Conservation (phyloP, 176 grass and related monocot species). For the Bolboschoenus planiculmis region DNA sequence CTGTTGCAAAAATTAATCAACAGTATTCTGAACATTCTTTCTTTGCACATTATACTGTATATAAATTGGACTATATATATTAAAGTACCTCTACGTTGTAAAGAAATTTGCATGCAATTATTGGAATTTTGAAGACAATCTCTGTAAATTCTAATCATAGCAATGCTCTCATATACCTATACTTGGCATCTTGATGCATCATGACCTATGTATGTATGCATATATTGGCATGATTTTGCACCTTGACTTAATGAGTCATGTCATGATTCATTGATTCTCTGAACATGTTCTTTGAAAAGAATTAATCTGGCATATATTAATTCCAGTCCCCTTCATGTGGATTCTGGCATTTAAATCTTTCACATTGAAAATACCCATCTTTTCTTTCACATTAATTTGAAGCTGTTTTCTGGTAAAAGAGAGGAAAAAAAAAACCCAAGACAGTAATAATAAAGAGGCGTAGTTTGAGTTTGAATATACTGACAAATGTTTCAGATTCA, state of each 20-base stretch:
- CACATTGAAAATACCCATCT: conserved; percentile 9
- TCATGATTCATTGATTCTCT: neutral
- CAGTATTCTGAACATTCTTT: too few species aligned
- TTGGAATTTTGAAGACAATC: neutral
- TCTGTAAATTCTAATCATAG: neutral
- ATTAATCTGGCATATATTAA: conserved; percentile 18
- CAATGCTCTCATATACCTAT: too few species aligned
- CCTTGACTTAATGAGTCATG: neutral
- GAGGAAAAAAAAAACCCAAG: neutral
- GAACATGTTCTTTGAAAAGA: neutral
- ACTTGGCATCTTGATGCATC: neutral
- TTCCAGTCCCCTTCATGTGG: neutral
- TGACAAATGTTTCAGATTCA: neutral
- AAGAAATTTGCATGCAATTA: neutral
- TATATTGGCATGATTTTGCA: neutral
- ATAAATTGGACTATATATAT: too few species aligned
- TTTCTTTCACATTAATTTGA: neutral
- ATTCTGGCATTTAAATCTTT: neutral
- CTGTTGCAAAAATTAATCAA: too few species aligned
- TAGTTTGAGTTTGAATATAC: conserved; percentile 12
- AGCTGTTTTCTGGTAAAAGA: neutral
- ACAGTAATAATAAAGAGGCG: neutral
- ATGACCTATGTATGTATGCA: neutral
- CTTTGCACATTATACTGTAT: too few species aligned
- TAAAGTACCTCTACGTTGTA: too few species aligned